Conservation (phyloP, 225 moss, liverwort and hornwort species). For the Marchantia paleacea region DNA sequence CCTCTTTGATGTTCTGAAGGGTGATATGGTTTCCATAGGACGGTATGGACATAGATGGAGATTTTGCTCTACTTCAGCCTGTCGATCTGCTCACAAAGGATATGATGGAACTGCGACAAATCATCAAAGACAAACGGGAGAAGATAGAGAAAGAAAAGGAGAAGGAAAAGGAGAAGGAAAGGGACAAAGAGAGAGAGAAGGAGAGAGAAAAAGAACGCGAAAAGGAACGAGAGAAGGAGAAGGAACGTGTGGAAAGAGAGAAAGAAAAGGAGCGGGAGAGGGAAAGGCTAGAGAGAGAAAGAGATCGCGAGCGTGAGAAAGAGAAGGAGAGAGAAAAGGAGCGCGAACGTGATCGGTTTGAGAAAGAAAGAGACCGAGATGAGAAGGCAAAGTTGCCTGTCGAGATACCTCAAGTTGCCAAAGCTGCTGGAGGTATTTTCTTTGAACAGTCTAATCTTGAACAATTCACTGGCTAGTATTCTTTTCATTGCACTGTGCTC, state of each 20-base stretch:
- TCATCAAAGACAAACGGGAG: slow-evolving; percentile 87
- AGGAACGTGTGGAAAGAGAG: slow-evolving; percentile 68
- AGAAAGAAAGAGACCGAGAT: slow-evolving; percentile 70
- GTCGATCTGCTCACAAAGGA: slow-evolving; percentile 94
- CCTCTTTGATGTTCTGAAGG: too few relatives aligned
- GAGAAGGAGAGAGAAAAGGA: slow-evolving; percentile 93
- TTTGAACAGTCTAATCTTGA: background rate
- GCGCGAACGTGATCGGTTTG: slow-evolving; percentile 75
- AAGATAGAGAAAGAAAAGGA: slow-evolving; percentile 86
- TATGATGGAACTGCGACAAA: slow-evolving; percentile 89
- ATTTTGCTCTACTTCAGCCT: slow-evolving; percentile 90
- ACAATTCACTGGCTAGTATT: background rate
- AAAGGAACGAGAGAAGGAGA: slow-evolving; percentile 67
- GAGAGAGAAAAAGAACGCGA: slow-evolving; percentile 77
- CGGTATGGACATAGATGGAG: slow-evolving; percentile 87
- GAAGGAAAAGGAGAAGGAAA: slow-evolving; percentile 76
- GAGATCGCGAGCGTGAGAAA: slow-evolving; percentile 78
- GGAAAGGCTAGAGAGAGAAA: slow-evolving; percentile 75
- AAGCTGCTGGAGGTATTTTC: slow-evolving; percentile 28
- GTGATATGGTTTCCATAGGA: slow-evolving; percentile 54
- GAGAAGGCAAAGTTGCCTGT: slow-evolving; percentile 51
- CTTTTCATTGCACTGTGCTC: background rate
- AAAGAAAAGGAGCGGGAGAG: slow-evolving; percentile 79
- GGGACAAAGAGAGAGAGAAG: slow-evolving; percentile 42
- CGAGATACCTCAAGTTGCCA: slow-evolving; percentile 45